These are phyloP conservation scores for Spathaspora passalidarum DNA, from an alignment of 805 yeast species.

Conservation along the genomic window DNA sequence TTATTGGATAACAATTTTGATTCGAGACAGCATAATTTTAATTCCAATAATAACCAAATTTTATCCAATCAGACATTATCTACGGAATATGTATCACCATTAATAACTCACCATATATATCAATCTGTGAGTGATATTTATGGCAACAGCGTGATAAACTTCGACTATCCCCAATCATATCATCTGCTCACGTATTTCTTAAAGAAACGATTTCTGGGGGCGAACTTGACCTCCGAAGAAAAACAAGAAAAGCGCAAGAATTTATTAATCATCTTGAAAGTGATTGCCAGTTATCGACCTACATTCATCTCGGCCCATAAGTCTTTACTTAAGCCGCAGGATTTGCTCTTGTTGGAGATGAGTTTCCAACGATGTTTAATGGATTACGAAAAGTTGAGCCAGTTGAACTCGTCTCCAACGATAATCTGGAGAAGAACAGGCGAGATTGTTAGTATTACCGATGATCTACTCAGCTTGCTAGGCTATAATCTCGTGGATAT, in stretches of 20 bases:
- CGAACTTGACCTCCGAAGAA: conserved; percentile 31
- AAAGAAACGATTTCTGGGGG: conserved; percentile 54
- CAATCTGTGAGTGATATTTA: conserved; percentile 50
- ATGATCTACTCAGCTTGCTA: conserved; percentile 68
- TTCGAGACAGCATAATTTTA: not conserved
- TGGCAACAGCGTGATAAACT: conserved; percentile 45
- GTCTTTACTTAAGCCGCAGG: conserved; percentile 63
- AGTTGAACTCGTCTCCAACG: conserved; percentile 70
- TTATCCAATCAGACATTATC: not conserved
- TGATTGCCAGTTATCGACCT: conserved; percentile 67
- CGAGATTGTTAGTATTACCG: conserved; percentile 75
- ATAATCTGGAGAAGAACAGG: conserved; percentile 86
- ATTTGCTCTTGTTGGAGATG: conserved; percentile 52
- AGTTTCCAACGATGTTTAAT: conserved; percentile 41
- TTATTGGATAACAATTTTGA: conserved; percentile 7
- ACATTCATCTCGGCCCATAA: conserved; percentile 76
- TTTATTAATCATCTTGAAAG: conserved; percentile 45
- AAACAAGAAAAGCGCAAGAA: conserved; percentile 28
- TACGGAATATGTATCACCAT: conserved; percentile 52
- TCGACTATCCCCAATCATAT: conserved; percentile 61
- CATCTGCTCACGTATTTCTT: conserved; percentile 58
- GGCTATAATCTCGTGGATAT: conserved; percentile 60
- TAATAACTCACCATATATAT: conserved; percentile 54
- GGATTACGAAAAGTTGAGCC: conserved; percentile 43
- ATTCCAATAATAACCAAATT: conserved; percentile 7